Evolutionary conservation across 352 stramenopile species (phyloP), one percentile per base, ranked within the genome.

Genomic region (Phytophthora macrochlamydospora): DNA sequence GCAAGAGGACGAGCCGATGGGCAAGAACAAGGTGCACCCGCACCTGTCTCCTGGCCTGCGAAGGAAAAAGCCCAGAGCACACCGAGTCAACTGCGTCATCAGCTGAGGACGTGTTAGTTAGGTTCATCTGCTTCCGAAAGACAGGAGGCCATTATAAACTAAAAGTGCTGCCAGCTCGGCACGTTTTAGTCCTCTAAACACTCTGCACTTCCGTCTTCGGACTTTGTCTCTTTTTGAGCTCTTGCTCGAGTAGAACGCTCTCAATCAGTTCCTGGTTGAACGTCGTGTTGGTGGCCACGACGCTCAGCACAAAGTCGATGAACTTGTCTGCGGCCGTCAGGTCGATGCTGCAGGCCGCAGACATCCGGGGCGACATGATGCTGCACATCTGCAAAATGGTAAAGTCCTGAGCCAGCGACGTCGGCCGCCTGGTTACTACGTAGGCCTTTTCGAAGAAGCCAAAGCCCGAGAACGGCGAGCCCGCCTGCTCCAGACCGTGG

Each of bases 381-480:
- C 68, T 65, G 59, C 70, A 79, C 52, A 62, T 77, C 56, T 83
- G 71, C 54, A 87, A 52, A 31, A 85, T 60, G 33, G 69, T 68
- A 51, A 57, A 72, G 14, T 69, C 59, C 9, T 53, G 32, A 12
- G 33, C 44, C 28, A 64, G 51, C 38, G 62, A 48, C 18, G 70
- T 66, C 12, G 72, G 59, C 42, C 56, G 70, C 51, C 73, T 71
- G 35, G 82, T 56, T 35, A 87, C 55, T 43, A 87, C 73, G 63
- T 83, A 87, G n/a, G 73, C 78, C 31, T 76, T 70, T 49, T 87
- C 73, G 2, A 64, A 51, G 40, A 84, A 84, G 48, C 49, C 57
- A 12, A 51, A 44, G 35, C 57, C 48, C 5, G 57, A 58, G 29
- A 64, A 58, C 2, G 64, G 75, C 56, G 78, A 65, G 38, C 69